Evolutionary conservation across 495 filamentous ascomycete genomes (phyloP), one percentile per base, ranked within the genome.

Genomic region (Xylaria scruposa): DNA sequence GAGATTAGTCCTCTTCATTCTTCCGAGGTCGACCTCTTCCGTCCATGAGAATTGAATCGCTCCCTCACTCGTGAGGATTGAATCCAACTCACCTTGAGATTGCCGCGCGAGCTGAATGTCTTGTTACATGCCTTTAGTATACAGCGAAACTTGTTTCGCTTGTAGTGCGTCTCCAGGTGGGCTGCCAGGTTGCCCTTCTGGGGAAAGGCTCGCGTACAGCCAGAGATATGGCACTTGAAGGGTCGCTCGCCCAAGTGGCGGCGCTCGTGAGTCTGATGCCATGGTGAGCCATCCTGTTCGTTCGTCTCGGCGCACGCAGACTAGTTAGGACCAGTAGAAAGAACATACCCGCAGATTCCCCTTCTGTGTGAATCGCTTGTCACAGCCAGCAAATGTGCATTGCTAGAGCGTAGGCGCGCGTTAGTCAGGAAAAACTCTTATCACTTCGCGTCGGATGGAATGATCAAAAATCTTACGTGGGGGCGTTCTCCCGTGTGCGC

Each of bases 401-500:
- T 90, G 76, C 93, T 95, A 24, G 31, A 8, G 29, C 3, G 29
- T 38, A 38, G 7, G 36, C 6, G 6, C 8, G 36, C 8, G 36
- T 38, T 38, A 38, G 36, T 38, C 36, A 38, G 36, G 36, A 38
- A 38, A 6, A 38, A 6, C 8, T 8, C 6, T 0, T 8, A 38
- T 8, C 29, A 31, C 29, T 31, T 38, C 36, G 6, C 6, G 7
- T 6, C 53, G 24, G 36, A 19, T 1, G 26, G 42, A 62, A 12
- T 31, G 13, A 65, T 47, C 26, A 51, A 7, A 38, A 38, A 8
- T 38, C 86, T 85, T 81, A 97, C 93, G 83, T 95, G 97, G 71
- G 95, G 95, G 73, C 94, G 94, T 60, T 94, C 89, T 24, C 95
- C 95, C 4, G 95, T 97, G 77, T 98, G 95, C 10, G 94, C 91